Conservation (phyloP, 176 grass and related monocot species). For the Eleusine coracana region DNA sequence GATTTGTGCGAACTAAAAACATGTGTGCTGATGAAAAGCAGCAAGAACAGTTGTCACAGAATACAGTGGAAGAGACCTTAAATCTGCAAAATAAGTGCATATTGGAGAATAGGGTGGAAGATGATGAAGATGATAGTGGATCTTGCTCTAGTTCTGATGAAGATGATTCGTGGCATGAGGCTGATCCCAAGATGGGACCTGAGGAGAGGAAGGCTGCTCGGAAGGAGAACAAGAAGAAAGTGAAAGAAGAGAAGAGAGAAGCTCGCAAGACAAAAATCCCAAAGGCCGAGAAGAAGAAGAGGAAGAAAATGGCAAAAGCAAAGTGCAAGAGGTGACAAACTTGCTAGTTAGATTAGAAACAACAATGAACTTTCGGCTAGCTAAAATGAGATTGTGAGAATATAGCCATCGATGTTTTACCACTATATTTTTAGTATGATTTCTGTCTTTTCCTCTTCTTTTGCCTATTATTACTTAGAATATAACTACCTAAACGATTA, state of each 20-base stretch:
- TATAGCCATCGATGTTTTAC: background rate
- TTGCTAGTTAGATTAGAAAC: background rate
- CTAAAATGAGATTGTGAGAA: background rate
- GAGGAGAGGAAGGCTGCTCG: slow-evolving; percentile 76
- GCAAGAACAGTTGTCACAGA: slow-evolving; percentile 10
- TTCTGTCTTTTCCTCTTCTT: background rate
- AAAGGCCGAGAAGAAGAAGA: slow-evolving; percentile 86
- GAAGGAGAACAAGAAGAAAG: slow-evolving; percentile 91
- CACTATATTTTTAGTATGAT: background rate
- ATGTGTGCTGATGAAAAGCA: slow-evolving; percentile 35
- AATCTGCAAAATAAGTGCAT: slow-evolving; percentile 28
- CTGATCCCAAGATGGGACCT: slow-evolving; percentile 56
- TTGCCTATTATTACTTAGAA: background rate
- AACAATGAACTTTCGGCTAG: background rate
- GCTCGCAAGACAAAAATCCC: slow-evolving; percentile 69
- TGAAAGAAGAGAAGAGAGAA: slow-evolving; percentile 92
- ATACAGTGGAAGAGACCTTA: too few relatives aligned
- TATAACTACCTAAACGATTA: background rate
- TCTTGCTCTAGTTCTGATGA: slow-evolving; percentile 51
- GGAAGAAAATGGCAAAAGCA: slow-evolving; percentile 92
- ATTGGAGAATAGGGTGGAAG: slow-evolving; percentile 26
- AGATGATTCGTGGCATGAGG: slow-evolving; percentile 51
- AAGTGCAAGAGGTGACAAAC: slow-evolving; percentile 72
- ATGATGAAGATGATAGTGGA: slow-evolving; percentile 45
- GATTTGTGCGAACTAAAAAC: slow-evolving; percentile 68